phyloP scores from a whole-genome alignment of 1,284 basidiomycete species.

The Heterobasidion occidentale region DNA sequence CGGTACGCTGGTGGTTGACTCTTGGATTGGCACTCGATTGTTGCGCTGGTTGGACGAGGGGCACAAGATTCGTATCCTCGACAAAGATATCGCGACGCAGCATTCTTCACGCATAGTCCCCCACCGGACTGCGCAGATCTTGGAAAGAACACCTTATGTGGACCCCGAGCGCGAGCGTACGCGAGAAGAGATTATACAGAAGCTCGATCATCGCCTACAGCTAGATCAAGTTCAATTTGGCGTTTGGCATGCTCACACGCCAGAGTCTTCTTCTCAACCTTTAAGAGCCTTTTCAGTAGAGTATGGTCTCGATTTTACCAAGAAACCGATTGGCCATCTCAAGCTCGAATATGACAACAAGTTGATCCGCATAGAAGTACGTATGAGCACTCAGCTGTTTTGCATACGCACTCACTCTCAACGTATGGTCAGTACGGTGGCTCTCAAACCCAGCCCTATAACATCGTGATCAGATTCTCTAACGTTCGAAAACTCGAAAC shows the following conservation, averaged over 20 bases:
- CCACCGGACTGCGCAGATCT: neutral
- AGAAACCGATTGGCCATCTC: slow-evolving; percentile 31
- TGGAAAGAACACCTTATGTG: neutral
- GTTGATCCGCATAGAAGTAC: slow-evolving; percentile 43
- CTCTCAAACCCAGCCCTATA: slow-evolving; percentile 33
- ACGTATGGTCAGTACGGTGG: slow-evolving; percentile 41
- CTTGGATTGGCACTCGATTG: slow-evolving; percentile 2
- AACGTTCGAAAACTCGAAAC: slow-evolving; percentile 48
- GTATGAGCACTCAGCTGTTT: neutral
- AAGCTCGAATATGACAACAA: slow-evolving; percentile 53
- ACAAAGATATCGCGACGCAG: neutral
- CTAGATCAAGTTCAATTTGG: slow-evolving; percentile 55
- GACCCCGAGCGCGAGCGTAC: neutral
- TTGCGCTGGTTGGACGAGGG: slow-evolving; percentile 6
- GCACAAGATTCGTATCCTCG: slow-evolving; percentile 1
- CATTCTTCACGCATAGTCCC: neutral
- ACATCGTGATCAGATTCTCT: slow-evolving; percentile 40
- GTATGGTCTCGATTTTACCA: slow-evolving; percentile 25
- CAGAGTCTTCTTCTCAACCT: slow-evolving; percentile 10
- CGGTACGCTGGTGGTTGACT: slow-evolving; percentile 9
- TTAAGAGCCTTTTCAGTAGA: slow-evolving; percentile 47
- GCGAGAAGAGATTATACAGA: neutral
- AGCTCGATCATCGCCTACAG: slow-evolving; percentile 28
- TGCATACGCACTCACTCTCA: neutral
- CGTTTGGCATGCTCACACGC: slow-evolving; percentile 27